These are phyloP conservation scores for Trypanosoma avium DNA, from an alignment of 208 protist species.

Conservation along the genomic window DNA sequence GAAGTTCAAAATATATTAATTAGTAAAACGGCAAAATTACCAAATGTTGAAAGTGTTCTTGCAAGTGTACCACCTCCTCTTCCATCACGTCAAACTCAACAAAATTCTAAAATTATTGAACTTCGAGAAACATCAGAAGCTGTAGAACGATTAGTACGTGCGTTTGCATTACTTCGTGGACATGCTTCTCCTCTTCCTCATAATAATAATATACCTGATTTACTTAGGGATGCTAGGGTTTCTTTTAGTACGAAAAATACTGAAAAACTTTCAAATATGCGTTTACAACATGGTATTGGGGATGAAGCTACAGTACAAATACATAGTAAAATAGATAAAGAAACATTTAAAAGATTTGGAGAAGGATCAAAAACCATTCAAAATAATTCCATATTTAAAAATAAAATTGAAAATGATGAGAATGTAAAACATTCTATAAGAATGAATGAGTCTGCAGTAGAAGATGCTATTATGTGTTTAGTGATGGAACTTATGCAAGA, in stretches of 20 bases:
- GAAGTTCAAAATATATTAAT: too few relatives aligned
- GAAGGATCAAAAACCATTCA: not conserved
- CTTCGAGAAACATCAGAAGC: constrained; percentile 82
- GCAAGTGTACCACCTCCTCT: constrained; percentile 34
- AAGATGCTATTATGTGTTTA: constrained; percentile 29
- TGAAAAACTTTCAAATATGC: constrained; percentile 23
- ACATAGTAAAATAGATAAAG: too few relatives aligned
- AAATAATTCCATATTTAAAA: not conserved
- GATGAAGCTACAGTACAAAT: constrained; percentile 20
- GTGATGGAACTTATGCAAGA: constrained; percentile 30
- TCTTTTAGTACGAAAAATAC: constrained; percentile 16
- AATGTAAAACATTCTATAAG: constrained; percentile 1
- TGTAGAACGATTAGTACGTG: constrained; percentile 77
- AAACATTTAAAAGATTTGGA: too few relatives aligned
- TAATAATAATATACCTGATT: not conserved
- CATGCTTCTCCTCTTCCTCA: constrained; percentile 6
- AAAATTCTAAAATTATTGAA: constrained; percentile 47
- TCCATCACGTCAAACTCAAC: constrained; percentile 27
- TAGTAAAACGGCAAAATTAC: too few relatives aligned
- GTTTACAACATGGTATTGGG: constrained; percentile 24
- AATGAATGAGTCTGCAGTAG: constrained; percentile 24
- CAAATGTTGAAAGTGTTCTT: not conserved
- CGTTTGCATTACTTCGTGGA: constrained; percentile 73
- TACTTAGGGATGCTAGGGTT: not conserved
- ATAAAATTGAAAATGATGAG: constrained; percentile 1